Base-by-base conservation (phyloP, 768 basidiomycete species). In the Calocybe indica region DNA sequence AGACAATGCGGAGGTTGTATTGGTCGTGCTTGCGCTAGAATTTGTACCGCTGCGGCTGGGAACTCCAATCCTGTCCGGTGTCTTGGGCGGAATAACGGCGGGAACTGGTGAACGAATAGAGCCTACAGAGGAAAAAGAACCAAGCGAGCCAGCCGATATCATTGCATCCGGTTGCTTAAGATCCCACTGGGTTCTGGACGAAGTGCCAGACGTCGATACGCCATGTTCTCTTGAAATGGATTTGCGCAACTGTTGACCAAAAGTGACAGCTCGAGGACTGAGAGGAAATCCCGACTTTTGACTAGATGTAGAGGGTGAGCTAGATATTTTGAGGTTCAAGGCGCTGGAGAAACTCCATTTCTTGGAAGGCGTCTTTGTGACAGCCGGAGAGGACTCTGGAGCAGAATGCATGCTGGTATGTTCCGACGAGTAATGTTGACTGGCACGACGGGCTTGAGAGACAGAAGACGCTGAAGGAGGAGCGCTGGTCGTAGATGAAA, bases 261-360 rank as follows among this genome's bases (percentile, higher is more conserved):
- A 83, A 12, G 80, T 75, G 48, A 82, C 78, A 15, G 80, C 71
- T 48, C 83, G 79, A 13, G 86, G 85, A 56, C 85, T 88, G 45
- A 82, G 61, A 9, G 83, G 76, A 51, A 82, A 79, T 12, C 70
- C 64, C 30, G 81, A 70, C 37, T 80, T 79, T 53, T 80, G 67
- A 66, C 60, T 66, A 45, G 82, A 79, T 37, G 76, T 73, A 13
- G 82, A 82, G 42, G 85, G 81, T 28, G 82, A 84, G 49, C 76
- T 76, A 10, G 82, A 76, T 43, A 89, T 65, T 60, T 79, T 88
- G 62, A 88, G 76, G 54, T 87, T 89, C 4, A 93, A 69, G 15
- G 87, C 88, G 52, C 78, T 85, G n/a, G 88, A 87, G 63, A 94
- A 88, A 61, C 91, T 93, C 92, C 92, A 94, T 65, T 94, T 94